A percentile compares a stretch with the other conserved stretches of the same genome.
Evolutionary conservation across 176 grass and related monocot species (phyloP).

Genomic region (Hsuehochloa calcarea): DNA sequence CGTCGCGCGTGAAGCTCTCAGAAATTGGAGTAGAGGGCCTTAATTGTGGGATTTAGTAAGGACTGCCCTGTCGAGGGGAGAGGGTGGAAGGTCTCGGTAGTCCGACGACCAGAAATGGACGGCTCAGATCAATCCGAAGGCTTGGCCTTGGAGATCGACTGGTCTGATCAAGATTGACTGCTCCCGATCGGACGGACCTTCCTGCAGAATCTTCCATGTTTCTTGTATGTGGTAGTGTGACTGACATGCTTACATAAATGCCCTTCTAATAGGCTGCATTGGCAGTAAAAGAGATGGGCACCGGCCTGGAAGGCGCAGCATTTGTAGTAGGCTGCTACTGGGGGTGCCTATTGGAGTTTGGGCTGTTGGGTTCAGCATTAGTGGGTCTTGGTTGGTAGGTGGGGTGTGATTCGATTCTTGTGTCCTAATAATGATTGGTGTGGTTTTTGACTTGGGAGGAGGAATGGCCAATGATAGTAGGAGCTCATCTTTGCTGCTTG

Average conservation of each 20-base stretch:
- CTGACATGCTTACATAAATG: background rate
- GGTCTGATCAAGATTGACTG: background rate
- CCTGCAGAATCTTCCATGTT: background rate
- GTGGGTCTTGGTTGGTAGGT: constrained; percentile 34
- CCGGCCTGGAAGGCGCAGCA: constrained; percentile 19
- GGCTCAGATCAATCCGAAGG: background rate
- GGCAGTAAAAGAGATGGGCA: background rate
- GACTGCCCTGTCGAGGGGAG: background rate
- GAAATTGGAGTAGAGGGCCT: background rate
- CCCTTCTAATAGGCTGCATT: background rate
- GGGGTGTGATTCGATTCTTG: constrained; percentile 41
- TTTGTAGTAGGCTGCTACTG: background rate
- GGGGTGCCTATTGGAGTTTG: constrained; percentile 25
- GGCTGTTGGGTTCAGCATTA: constrained; percentile 30
- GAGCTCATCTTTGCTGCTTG: constrained; percentile 2
- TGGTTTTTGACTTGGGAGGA: constrained; percentile 27
- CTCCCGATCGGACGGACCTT: background rate
- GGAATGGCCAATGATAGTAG: constrained; percentile 24
- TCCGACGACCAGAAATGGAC: constrained; percentile 2
- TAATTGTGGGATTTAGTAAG: constrained; percentile 12
- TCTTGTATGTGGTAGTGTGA: background rate
- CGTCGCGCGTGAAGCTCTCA: background rate
- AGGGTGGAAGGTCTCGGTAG: background rate
- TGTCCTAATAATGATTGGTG: constrained; percentile 31
- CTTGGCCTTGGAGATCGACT: constrained; percentile 2